Conservation (phyloP, 2,329 filamentous ascomycete genomes). For the Byssochlamys sp. region DNA sequence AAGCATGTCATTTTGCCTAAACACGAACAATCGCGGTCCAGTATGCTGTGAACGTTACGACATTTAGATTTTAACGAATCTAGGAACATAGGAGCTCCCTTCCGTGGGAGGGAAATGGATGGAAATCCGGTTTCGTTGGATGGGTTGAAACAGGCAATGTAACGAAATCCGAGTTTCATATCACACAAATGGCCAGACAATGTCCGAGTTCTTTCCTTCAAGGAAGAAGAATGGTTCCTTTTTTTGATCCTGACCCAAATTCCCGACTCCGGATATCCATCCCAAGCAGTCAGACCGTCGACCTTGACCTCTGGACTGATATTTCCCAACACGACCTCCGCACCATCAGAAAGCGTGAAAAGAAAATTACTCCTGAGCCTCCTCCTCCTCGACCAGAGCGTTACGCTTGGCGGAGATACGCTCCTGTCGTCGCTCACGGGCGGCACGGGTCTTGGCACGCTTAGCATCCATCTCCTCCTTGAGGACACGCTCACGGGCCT, state of each 20-base stretch:
- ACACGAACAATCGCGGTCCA: neutral
- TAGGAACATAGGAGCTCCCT: neutral
- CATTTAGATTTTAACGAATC: neutral
- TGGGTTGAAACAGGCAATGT: neutral
- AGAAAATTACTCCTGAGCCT: conserved; percentile 33
- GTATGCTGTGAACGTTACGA: neutral
- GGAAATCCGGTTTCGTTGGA: neutral
- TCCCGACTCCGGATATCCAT: neutral
- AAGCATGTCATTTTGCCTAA: neutral
- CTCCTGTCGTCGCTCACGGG: conserved; percentile 95
- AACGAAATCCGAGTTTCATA: neutral
- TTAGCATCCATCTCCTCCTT: conserved; percentile 99
- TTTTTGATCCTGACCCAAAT: neutral
- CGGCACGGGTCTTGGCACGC: conserved; percentile 99
- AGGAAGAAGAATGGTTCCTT: neutral
- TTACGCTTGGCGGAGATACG: conserved; percentile 83
- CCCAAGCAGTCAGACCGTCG: neutral
- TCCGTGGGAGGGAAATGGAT: neutral
- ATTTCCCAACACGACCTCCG: conserved; percentile 26
- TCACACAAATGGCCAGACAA: neutral
- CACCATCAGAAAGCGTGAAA: conserved; percentile 26
- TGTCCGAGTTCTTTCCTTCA: neutral
- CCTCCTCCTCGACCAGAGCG: conserved; percentile 60
- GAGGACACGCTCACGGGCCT: conserved; percentile 85
- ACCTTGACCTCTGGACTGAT: neutral